phyloP scores from a whole-genome alignment of 768 basidiomycete species.

The Kwoniella mangroviensis region DNA sequence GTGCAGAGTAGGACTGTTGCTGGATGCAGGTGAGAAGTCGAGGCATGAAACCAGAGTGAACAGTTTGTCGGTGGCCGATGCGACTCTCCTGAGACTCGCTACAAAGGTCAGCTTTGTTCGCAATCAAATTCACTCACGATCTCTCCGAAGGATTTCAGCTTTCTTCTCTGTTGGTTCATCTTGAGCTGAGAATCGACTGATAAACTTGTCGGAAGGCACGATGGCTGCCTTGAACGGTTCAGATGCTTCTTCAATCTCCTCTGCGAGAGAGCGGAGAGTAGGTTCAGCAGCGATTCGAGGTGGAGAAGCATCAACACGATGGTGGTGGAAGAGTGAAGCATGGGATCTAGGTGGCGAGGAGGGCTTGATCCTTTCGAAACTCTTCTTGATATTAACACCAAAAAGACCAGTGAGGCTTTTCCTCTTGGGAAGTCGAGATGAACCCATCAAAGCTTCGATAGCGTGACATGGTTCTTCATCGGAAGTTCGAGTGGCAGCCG shows the following conservation, averaged over 20 bases:
- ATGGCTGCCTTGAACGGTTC: not conserved
- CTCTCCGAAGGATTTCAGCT: constrained; percentile 8
- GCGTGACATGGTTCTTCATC: constrained; percentile 12
- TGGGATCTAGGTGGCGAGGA: constrained; percentile 11
- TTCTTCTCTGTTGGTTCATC: not conserved
- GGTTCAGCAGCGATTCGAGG: constrained; percentile 17
- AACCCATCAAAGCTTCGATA: constrained; percentile 27
- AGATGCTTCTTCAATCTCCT: constrained; percentile 34
- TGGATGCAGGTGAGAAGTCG: constrained; percentile 40
- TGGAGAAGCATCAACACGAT: constrained; percentile 7
- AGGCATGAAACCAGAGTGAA: constrained; percentile 37
- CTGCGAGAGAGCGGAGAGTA: constrained; percentile 34
- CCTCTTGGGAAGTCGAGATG: constrained; percentile 44
- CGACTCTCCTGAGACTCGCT: constrained; percentile 39
- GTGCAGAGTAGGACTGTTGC: constrained; percentile 23
- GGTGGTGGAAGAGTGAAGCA: not conserved
- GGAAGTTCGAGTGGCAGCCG: constrained; percentile 11
- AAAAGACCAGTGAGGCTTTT: constrained; percentile 50
- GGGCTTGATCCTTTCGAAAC: constrained; percentile 23
- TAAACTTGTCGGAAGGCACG: constrained; percentile 15
- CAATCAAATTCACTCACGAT: constrained; percentile 16
- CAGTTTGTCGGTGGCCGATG: constrained; percentile 49
- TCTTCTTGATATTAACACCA: constrained; percentile 36
- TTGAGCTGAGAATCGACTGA: constrained; percentile 18
- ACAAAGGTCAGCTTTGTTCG: constrained; percentile 6